These are phyloP conservation scores for Quercus suber DNA, from an alignment of 306 rosid genomes.

Conservation along the genomic window DNA sequence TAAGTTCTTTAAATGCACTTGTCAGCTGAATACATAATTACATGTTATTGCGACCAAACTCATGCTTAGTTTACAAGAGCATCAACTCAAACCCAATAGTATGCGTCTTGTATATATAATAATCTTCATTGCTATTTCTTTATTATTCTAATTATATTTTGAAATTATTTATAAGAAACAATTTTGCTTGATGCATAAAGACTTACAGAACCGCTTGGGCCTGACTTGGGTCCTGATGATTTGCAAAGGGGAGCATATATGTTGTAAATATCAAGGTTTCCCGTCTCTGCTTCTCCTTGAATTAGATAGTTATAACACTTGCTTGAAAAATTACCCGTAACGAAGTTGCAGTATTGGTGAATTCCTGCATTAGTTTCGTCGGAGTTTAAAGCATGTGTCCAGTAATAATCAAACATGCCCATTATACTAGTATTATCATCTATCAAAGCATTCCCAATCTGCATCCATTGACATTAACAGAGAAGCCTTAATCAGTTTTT, in stretches of 20 bases:
- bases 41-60: not conserved
- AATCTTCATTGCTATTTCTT: too few relatives aligned
- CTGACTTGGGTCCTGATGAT: slow-evolving; percentile 17
- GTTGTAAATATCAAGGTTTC: slow-evolving; percentile 35
- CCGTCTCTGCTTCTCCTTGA: slow-evolving; percentile 16
- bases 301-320: slow-evolving; percentile 14
- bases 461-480: not conserved
- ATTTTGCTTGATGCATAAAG: not conserved
- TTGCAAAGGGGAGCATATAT: slow-evolving; percentile 49
- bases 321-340: slow-evolving; percentile 4
- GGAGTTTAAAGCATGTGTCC: slow-evolving; percentile 53
- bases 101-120: too few relatives aligned
- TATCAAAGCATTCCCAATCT: slow-evolving; percentile 69
- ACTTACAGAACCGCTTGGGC: slow-evolving; percentile 35
- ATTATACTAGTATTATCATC: slow-evolving; percentile 33
- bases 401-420: slow-evolving; percentile 46
- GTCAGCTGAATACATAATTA: not conserved
- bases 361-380: slow-evolving; percentile 48
- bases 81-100: too few relatives aligned
- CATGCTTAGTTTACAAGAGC: too few relatives aligned
- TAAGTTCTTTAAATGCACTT: too few relatives aligned
- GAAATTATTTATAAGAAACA: not conserved
- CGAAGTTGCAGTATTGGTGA: slow-evolving; percentile 38
- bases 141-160: not conserved
- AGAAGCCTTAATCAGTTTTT: not conserved